Base-by-base conservation (phyloP, 177 flowering plant species). In the Vitis hybrid region DNA sequence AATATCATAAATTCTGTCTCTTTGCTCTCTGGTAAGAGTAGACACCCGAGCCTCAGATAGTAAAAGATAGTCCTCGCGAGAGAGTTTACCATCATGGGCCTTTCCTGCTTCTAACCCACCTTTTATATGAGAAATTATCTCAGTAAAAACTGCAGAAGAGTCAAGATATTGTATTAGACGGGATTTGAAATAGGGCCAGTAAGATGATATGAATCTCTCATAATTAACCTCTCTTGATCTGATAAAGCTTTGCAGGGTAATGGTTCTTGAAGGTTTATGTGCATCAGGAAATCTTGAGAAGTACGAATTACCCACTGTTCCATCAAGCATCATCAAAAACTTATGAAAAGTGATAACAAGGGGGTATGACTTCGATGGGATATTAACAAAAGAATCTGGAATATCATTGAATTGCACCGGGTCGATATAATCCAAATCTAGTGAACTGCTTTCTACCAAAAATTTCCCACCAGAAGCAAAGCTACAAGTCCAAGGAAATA, bases 291-390 rank as follows among this genome's bases (percentile, higher is more conserved):
- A 86, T 58, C 81, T 81, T 52, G 76, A 72, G 65, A 88, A 88
- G 67, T 75, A 88, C 1, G 92, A 88, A 20, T 14, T 67, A 17
- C 76, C 81, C 51, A 84, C 35, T 14, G 84, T 85, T 3, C 90
- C 89, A 76, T 92, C 96, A 56, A 92, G 91, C 96, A 92, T 92
- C 81, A 91, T 69, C 71, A 92, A 69, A 73, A 88, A 82, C 69
- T 86, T 88, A 2, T 72, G 81, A 64, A 86, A 85, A 35, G 92
- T 84, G 18, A 88, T 72, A 1, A 88, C 82, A 9, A 88, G 88
- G 27, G 92, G 92, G 67, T 77, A 88, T 17, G 58, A 64, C 6
- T 71, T 70, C 0, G 64, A 54, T 20, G 86, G 80, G 60, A 86
- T 71, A 58, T 77, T 77, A 68, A 61, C 63, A 72, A 88, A 81